phyloP scores from a whole-genome alignment of 257 asterid species.

The Rauvolfia tetraphylla region DNA sequence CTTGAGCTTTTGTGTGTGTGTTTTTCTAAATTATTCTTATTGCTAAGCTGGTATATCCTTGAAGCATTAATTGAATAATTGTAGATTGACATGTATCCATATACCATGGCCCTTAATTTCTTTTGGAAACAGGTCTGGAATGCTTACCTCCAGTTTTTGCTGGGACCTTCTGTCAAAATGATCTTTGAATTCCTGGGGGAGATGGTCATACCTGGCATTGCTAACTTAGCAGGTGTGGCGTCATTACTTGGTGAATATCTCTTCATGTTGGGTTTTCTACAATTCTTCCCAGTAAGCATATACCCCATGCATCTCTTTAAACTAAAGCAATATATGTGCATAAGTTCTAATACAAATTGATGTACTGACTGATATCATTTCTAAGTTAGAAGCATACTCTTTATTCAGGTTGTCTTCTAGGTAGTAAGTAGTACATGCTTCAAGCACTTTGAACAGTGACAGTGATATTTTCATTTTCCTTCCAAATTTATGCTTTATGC shows the following conservation, averaged over 20 bases:
- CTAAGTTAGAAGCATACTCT: background rate
- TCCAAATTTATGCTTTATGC: background rate
- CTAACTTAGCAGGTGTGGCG: background rate
- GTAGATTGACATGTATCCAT: background rate
- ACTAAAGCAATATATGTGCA: background rate
- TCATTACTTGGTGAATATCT: conserved; percentile 8
- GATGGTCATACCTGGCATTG: conserved; percentile 26
- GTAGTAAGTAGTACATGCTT: background rate
- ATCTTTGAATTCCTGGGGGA: conserved; percentile 30
- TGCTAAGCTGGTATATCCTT: background rate
- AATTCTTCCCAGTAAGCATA: conserved; percentile 38
- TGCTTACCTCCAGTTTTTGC: conserved; percentile 37
- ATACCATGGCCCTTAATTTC: background rate
- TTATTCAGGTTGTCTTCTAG: background rate
- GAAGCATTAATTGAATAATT: background rate
- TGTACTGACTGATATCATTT: background rate
- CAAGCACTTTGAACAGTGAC: background rate
- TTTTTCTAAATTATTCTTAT: background rate
- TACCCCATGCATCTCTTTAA: background rate
- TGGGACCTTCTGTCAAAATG: conserved; percentile 30
- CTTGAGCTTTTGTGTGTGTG: background rate
- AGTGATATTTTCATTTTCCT: background rate
- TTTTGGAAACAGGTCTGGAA: conserved; percentile 28
- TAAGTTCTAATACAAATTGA: background rate
- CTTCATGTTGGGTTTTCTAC: conserved; percentile 35